Percentiles rank a stretch among this genome's conserved stretches.
phyloP scores from a whole-genome alignment of 257 asterid genomes.

The Primulina tabacum region DNA sequence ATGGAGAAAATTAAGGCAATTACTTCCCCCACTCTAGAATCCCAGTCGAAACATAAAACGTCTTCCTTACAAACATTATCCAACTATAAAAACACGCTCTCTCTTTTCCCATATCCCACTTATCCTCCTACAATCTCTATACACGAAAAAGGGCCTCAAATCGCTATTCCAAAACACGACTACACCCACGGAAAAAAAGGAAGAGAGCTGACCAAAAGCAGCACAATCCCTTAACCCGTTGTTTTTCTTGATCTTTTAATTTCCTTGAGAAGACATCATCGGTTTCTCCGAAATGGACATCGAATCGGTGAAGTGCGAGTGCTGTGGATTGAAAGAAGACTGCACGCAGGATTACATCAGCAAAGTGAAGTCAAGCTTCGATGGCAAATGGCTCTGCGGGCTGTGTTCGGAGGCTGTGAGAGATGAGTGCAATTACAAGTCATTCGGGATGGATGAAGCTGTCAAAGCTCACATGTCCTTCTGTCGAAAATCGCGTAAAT shows the following conservation, averaged over 20 bases:
- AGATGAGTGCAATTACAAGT: conserved; percentile 49
- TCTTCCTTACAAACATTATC: neutral
- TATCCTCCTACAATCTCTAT: too few species aligned
- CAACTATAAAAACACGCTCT: too few species aligned
- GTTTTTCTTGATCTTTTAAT: neutral
- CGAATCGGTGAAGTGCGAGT: conserved; percentile 77
- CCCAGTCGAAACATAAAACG: neutral
- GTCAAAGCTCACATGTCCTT: conserved; percentile 82
- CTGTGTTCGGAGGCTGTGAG: conserved; percentile 88
- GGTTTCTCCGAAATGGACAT: conserved; percentile 47
- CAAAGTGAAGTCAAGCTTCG: conserved; percentile 57
- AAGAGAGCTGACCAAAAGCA: neutral
- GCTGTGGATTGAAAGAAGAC: conserved; percentile 89
- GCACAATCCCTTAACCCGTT: neutral
- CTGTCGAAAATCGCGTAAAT: conserved; percentile 53
- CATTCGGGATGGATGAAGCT: conserved; percentile 58
- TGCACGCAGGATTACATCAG: conserved; percentile 78
- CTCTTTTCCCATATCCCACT: too few species aligned
- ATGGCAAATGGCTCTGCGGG: conserved; percentile 92
- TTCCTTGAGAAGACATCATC: neutral
- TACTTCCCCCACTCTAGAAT: conserved; percentile 34
- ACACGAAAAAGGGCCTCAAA: too few species aligned
- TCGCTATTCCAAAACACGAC: neutral
- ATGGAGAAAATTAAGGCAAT: conserved; percentile 71
- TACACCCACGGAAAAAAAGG: neutral